These are phyloP conservation scores for Gaeumannomyces tritici DNA, from an alignment of 2,329 filamentous ascomycete genomes.

Conservation along the genomic window DNA sequence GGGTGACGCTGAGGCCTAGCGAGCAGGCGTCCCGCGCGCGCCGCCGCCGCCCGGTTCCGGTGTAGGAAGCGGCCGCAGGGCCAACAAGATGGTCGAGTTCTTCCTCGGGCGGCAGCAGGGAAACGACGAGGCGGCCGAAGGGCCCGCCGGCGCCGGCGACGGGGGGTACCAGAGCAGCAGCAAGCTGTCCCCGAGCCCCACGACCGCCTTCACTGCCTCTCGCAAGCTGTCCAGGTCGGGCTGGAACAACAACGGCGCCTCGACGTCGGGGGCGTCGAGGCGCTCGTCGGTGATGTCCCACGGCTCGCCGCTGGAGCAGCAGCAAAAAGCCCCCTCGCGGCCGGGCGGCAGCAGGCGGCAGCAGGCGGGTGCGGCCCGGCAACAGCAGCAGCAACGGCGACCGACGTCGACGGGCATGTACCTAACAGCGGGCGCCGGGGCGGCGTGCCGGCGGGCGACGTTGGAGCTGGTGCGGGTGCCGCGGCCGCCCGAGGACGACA, in stretches of 20 bases:
- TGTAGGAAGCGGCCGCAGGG: background rate
- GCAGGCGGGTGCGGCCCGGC: background rate
- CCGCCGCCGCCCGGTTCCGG: too few species aligned
- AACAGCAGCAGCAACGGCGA: background rate
- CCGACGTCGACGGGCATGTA: background rate
- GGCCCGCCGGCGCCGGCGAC: background rate
- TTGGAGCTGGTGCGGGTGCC: conserved; percentile 2
- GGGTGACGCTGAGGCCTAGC: background rate
- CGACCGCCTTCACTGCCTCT: too few species aligned
- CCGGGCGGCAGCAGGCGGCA: too few species aligned
- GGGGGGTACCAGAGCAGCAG: too few species aligned
- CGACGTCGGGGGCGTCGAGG: background rate
- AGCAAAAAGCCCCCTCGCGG: too few species aligned
- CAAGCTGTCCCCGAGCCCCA: background rate
- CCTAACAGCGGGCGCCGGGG: too few species aligned
- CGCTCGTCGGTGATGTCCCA: background rate
- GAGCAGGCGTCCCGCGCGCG: too few species aligned
- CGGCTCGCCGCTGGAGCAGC: too few species aligned
- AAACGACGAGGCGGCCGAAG: background rate
- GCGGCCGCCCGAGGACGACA: conserved; percentile 3
- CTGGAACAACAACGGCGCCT: background rate
- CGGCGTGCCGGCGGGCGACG: background rate
- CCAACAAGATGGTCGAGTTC: background rate
- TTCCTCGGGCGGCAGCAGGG: background rate
- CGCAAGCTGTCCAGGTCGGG: background rate